Base-by-base conservation (phyloP, 768 basidiomycete species). In the Myochromella boudieri region DNA sequence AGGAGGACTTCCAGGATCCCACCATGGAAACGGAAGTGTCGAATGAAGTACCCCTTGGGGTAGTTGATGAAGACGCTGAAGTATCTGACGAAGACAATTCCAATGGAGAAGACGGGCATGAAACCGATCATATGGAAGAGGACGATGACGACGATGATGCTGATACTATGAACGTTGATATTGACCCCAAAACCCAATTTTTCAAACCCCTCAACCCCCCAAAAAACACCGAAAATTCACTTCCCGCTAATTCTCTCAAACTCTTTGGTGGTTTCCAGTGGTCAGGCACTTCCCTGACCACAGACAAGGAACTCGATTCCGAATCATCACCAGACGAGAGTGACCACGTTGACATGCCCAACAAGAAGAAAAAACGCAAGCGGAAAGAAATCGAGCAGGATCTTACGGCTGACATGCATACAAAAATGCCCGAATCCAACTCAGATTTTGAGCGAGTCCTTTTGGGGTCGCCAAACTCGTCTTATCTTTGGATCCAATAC, bases 401-500 rank as follows among this genome's bases (percentile, higher is more conserved):
- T 61, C 68, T 85, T 24, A 97, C 97, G 0, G 88, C 84, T 20
- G 87, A 95, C 49, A 84, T 97, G 75, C 91, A 93, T 46, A 82
- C 77, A 29, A 87, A 84, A 57, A 74, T 74, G 17, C 97, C 97
- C 1, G 90, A 92, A 62, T 97, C 97, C 1, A 91, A 87, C 51
- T 81, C 87, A 25, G 95, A 99, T 64, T 99, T 97, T 57, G 97
- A 99, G 66, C 82, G 97, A 10, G 69, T 91, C 27, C 78, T 99
- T 37, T 76, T 98, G 29, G 91, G 91, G 22, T 94, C 95, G 0
- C 95, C 97, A 1, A 93, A 97, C 62, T 98, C 95, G 6, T 98
- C 97, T 0, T 97, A 88, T 68, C 77, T 98, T 26, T 99, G 97
- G 97, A 85, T 99, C 48, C 95, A 97, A 65, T 99, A 94, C 66